Base-by-base conservation (phyloP, 2,329 filamentous ascomycete genomes). In the Aureobasidium sp. region DNA sequence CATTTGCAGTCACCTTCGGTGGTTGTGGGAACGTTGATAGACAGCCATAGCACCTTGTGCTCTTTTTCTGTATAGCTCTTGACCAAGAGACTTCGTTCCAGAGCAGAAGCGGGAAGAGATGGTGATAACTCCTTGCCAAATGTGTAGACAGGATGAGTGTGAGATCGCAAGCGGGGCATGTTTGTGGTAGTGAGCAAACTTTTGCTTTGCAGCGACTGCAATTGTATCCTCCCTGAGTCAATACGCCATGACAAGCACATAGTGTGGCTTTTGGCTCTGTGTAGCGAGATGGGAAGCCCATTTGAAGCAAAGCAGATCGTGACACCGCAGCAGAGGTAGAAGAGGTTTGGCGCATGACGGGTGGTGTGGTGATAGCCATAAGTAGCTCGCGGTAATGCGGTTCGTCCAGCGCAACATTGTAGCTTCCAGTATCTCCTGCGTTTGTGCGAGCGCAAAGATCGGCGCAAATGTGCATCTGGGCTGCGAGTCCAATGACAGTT, bases 111-210 rank as follows among this genome's bases (percentile, higher is more conserved):
- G 92, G 92, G 71, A 96, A 96, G 0, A 97, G 80, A 72, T 97
- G 92, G 73, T 96, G 92, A 71, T 96, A 96, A 0, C 90, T 94
- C n/a, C 92, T 83, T 5, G 92, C 92, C 63, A 97, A 79, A 77
- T 97, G 92, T 0, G 94, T 99, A 0, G 91, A 96, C 2, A 97
- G 82, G 65, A 99, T 96, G 39, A 99, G 84, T 0, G 93, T 97
- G 55, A 99, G 83, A 17, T 90, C 87, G 75, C 94, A 99, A 29
- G 88, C 87, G 0, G 94, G 93, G 71, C 94, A 99, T 71, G 96
- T 92, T 39, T 91, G 86, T 0, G 94, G 94, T 41, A 99, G 79
- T 55, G 86, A 84, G 79, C 94, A 99, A 43, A 99, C 92, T 75
- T 95, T 95, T 65, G 87, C 85, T 57, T 84, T 84, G 77, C 94